Percentiles rank a stretch among this genome's conserved stretches.
These are phyloP conservation scores for Chaetomium tenue DNA, from an alignment of 495 filamentous ascomycete genomes.

Conservation along the genomic window DNA sequence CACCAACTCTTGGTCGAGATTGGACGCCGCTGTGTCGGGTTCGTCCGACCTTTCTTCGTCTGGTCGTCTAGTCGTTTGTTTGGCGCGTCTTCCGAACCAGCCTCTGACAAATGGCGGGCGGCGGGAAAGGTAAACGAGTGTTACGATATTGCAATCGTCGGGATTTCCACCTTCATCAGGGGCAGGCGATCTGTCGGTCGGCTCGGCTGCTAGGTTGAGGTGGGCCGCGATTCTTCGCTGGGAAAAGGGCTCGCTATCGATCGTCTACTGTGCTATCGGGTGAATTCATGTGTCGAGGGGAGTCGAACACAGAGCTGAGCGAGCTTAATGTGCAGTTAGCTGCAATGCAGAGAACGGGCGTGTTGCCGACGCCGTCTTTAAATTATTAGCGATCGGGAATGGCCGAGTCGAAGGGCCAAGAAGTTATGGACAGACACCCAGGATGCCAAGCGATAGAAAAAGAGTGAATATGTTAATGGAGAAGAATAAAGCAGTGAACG, in stretches of 20 bases:
- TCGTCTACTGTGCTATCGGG: slow-evolving; percentile 1
- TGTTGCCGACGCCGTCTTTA: neutral
- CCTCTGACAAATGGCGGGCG: neutral
- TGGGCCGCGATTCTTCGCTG: neutral
- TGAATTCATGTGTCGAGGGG: slow-evolving; percentile 1
- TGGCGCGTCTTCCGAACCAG: no score
- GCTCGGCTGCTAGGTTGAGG: neutral
- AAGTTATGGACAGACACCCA: neutral
- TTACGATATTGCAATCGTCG: slow-evolving; percentile 10
- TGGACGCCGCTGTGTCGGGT: neutral
- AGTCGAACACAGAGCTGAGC: neutral
- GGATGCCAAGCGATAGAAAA: neutral
- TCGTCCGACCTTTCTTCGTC: neutral
- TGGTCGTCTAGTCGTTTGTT: neutral
- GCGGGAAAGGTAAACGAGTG: neutral
- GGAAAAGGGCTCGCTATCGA: neutral
- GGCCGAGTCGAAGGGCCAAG: no score
- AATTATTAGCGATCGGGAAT: slow-evolving; percentile 3
- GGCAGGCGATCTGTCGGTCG: slow-evolving; percentile 5
- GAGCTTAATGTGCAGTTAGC: neutral
- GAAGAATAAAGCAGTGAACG: neutral
- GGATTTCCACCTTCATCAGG: slow-evolving; percentile 13
- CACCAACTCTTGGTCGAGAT: neutral
- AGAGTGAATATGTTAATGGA: neutral
- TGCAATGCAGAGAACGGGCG: slow-evolving; percentile 13